Evolutionary conservation across 1,284 basidiomycete genomes (phyloP).

Genomic region (Ustilago trichophora): DNA sequence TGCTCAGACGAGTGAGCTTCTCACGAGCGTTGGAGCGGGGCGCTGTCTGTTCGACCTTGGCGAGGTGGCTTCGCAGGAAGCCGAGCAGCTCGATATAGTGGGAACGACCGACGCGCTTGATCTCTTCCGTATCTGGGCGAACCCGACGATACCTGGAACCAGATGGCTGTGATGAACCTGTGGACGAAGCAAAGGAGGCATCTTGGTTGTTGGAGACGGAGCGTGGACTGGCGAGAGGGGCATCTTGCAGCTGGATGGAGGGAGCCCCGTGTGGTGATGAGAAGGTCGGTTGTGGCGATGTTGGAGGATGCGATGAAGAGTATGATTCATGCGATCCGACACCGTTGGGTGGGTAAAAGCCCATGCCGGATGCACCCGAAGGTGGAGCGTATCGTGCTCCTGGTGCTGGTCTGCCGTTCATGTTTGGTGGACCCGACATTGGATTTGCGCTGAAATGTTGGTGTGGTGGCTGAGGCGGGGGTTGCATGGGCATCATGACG

Average conservation of each 20-base stretch:
- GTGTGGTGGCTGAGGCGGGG: slow-evolving; percentile 42
- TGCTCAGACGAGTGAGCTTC: slow-evolving; percentile 64
- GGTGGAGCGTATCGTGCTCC: slow-evolving; percentile 7
- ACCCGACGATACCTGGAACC: slow-evolving; percentile 20
- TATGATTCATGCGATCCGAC: slow-evolving; percentile 9
- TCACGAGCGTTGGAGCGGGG: slow-evolving; percentile 64
- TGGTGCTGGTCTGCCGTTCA: slow-evolving; percentile 13
- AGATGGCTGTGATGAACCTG: slow-evolving; percentile 23
- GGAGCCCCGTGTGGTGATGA: slow-evolving; percentile 21
- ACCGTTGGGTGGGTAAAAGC: slow-evolving; percentile 34
- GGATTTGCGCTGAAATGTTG: slow-evolving; percentile 33
- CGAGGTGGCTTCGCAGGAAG: slow-evolving; percentile 61
- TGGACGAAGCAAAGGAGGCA: slow-evolving; percentile 24
- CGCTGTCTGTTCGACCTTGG: slow-evolving; percentile 57
- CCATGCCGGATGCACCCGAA: slow-evolving; percentile 3
- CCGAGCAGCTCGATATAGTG: slow-evolving; percentile 63
- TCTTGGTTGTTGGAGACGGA: slow-evolving; percentile 14
- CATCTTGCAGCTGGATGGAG: slow-evolving; percentile 29
- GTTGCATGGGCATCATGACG: slow-evolving; percentile 48
- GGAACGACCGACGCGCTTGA: slow-evolving; percentile 48
- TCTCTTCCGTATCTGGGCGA: slow-evolving; percentile 57
- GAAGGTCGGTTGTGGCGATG: slow-evolving; percentile 5
- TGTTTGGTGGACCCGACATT: slow-evolving; percentile 15
- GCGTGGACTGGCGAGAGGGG: slow-evolving; percentile 15
- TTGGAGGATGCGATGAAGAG: slow-evolving; percentile 12